Evolutionary conservation across 164 flowering plant species (phyloP).

Genomic region (Magnolia officinalis): DNA sequence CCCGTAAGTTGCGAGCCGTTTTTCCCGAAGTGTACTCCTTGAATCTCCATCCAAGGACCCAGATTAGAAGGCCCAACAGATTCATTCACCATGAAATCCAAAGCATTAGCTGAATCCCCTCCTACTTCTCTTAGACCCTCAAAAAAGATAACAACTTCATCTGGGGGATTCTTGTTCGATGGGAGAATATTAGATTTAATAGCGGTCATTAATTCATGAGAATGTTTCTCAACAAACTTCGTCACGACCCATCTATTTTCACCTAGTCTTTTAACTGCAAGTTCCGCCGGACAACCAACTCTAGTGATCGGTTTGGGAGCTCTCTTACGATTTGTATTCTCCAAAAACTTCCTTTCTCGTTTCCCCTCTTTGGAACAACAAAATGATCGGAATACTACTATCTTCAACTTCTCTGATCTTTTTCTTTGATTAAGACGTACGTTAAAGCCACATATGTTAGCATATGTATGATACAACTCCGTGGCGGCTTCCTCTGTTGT

Average conservation of each 20-base stretch:
- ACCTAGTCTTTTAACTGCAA: not conserved
- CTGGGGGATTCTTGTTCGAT: not conserved
- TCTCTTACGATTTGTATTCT: not conserved
- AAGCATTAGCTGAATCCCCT: not conserved
- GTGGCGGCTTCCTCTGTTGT: not conserved
- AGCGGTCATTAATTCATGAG: not conserved
- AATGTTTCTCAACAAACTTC: not conserved
- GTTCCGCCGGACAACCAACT: not conserved
- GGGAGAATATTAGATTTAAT: not conserved
- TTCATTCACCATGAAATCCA: not conserved
- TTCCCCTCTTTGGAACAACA: not conserved
- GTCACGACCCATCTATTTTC: not conserved
- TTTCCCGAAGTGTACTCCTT: not conserved
- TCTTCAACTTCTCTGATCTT: not conserved
- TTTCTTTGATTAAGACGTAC: not conserved
- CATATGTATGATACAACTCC: not conserved
- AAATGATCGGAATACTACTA: not conserved
- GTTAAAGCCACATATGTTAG: not conserved
- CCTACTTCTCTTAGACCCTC: not conserved
- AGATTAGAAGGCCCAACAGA: not conserved
- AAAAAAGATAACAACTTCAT: not conserved
- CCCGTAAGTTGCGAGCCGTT: not conserved
- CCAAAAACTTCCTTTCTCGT: not conserved
- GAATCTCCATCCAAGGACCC: not conserved
- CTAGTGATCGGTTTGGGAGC: not conserved